Evolutionary conservation across 2,329 filamentous ascomycete species (phyloP), one percentile per base, ranked within the genome.

Genomic region (Ophiostoma australiae): DNA sequence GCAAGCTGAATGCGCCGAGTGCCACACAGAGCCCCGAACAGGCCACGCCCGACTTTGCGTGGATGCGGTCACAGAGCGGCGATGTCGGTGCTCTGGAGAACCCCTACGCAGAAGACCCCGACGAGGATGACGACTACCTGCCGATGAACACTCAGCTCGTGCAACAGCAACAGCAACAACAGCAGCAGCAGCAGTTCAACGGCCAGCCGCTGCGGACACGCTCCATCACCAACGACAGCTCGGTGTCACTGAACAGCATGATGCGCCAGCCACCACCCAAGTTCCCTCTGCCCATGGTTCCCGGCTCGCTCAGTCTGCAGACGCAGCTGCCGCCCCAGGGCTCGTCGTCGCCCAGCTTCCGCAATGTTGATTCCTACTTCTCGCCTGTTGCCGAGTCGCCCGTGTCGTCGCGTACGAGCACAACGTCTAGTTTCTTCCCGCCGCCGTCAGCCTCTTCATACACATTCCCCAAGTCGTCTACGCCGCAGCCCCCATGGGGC

Each of bases 361-460:
- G 87, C 69, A 84, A 82, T 48, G 87, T 84, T n/a, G 92, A 93
- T 72, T 97, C 94, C 3, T 98, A 97, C 80, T 99, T 99, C 80
- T 98, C 94, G 0, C 95, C 95, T 0, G 86, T 90, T 1, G 86
- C 85, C 44, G 94, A 97, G 70, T 93, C 91, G 0, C 91, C 92
- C 11, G 88, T 89, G 63, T 92, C 90, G 17, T 90, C 90, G 33
- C 86, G 92, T 68, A 90, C 91, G 8, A 94, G 91, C 78, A 88
- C 88, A 1, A 86, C 91, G 5, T 93, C 91, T 58, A 88, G 89
- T 66, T 89, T 93, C 78, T 96, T 93, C 76, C 78, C 80, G 0
- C 77, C 79, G 80, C 80, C n/a, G 79, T 80, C 3, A 79, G 80
- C 27, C 15, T 41, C 66, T 4, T 31, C 37, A 7, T 87, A 85